phyloP scores from a whole-genome alignment of 176 grass and related monocot species.

The Musa acuminata region DNA sequence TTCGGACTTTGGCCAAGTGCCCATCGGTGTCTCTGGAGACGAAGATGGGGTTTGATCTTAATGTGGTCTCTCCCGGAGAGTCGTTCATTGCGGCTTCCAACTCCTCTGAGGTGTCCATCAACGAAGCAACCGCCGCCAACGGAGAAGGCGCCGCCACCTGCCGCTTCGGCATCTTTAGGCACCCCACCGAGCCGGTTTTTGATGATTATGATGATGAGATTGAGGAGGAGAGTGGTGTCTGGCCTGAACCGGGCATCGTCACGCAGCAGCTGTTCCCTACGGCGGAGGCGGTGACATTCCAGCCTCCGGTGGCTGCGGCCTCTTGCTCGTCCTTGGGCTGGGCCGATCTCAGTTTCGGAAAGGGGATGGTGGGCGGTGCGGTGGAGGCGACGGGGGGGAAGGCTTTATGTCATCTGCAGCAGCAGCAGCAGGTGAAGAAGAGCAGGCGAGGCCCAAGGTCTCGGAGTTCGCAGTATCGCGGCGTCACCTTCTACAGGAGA shows the following conservation, averaged over 20 bases:
- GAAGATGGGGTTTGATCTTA: constrained; percentile 92
- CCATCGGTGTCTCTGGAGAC: constrained; percentile 10
- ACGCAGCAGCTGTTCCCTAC: constrained; percentile 70
- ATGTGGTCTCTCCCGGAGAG: constrained; percentile 54
- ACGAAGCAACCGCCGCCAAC: constrained; percentile 40
- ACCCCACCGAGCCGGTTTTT: neutral
- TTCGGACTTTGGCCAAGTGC: neutral
- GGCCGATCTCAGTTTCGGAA: constrained; percentile 15
- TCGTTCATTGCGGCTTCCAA: neutral
- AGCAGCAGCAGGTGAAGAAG: constrained; percentile 55
- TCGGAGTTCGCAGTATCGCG: constrained; percentile 89
- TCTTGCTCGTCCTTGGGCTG: constrained; percentile 13
- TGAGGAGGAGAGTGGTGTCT: constrained; percentile 21
- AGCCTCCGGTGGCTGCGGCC: neutral
- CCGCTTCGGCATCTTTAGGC: constrained; percentile 32
- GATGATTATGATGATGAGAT: constrained; percentile 24
- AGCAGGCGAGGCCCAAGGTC: constrained; percentile 80
- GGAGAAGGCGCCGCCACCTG: constrained; percentile 17
- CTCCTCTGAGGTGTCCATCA: constrained; percentile 46
- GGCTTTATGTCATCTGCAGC: neutral
- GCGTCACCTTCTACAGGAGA: constrained; percentile 94
- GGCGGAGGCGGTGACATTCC: neutral
- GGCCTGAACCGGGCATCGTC: constrained; percentile 17
- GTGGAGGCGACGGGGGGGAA: neutral
- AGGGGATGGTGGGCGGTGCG: neutral